Evolutionary conservation across 1,139 yeast genomes (phyloP), one percentile per base, ranked within the genome.

Genomic region (Scheffersomyces quercinus): DNA sequence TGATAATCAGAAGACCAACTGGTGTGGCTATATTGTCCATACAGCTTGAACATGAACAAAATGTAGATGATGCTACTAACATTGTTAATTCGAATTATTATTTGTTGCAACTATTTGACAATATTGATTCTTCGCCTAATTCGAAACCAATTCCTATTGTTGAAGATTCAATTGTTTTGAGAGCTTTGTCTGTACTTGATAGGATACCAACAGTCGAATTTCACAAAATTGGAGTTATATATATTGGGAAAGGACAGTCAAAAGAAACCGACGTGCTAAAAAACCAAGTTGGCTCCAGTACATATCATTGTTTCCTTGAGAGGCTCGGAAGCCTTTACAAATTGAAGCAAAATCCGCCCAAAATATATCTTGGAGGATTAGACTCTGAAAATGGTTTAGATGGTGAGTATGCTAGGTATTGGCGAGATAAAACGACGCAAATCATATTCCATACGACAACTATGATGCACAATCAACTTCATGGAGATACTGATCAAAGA

Each of bases 391-490:
- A 74, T 48, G 83, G 83, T 51, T 60, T 73, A 26, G 96, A 88
- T 65, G 97, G 97, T 4, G 83, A 85, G 47, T 85, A 68, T 56
- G 88, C 95, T 0, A 68, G 85, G 44, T 80, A 81, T 41, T 87
- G 93, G 90, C 74, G 79, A 41, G 88, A 85, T 51, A 82, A 84
- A 56, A 79, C 81, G 29, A 74, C 82, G 1, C 96, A 88, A 58
- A 67, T 88, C 39, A 77, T 88, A 8, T 89, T 81, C 63, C 96
- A 89, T 60, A 77, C 88, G 3, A 83, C 90, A 1, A 87, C 96
- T 0, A 65, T 89, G 77, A 89, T 89, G 96, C 51, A 54, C 24
- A 48, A 49, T 29, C 40, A 38, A 35, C 62, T 58, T n/a, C 53
- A 52, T 3, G 58, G 62, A 40, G 67, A 65, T 5, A 68, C 68